Evolutionary conservation across 139 green algal genomes (phyloP).

Genomic region (Chlamydomonas sp.): DNA sequence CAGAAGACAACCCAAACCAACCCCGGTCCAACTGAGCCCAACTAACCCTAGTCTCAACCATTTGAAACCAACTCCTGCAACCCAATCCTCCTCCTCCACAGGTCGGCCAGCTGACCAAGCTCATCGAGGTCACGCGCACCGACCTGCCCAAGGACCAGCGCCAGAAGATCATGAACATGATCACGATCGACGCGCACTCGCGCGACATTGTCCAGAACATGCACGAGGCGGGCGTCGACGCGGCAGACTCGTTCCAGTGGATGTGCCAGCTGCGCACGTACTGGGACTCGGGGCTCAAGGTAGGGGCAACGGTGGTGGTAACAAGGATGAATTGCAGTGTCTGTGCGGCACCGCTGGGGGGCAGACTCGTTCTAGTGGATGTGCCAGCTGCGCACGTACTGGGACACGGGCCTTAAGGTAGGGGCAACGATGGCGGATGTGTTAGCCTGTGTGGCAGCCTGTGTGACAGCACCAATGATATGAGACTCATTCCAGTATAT

Average conservation of each 20-base stretch:
- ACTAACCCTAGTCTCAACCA: no score
- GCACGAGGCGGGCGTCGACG: constrained; percentile 16
- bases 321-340: neutral
- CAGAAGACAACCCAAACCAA: no score
- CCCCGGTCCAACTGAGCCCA: no score
- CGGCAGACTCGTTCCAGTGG: constrained; percentile 69
- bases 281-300: constrained; percentile 51
- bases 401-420: constrained; percentile 48
- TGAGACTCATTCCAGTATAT: constrained; percentile 70
- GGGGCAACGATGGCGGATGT: no score
- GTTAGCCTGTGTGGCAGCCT: neutral
- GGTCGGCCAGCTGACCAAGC: constrained; percentile 74
- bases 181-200: constrained; percentile 79
- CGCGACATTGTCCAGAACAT: constrained; percentile 55
- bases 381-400: constrained; percentile 72
- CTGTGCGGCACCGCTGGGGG: no score
- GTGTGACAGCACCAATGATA: no score
- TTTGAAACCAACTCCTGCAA: no score
- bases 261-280: constrained; percentile 70
- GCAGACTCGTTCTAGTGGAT: constrained; percentile 71
- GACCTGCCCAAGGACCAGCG: constrained; percentile 53
- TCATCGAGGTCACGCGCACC: constrained; percentile 67
- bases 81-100: no score
- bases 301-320: no score
- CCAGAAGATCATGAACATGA: constrained; percentile 79